These are phyloP conservation scores for Russula lepida DNA, from an alignment of 768 basidiomycete species.

Conservation along the genomic window DNA sequence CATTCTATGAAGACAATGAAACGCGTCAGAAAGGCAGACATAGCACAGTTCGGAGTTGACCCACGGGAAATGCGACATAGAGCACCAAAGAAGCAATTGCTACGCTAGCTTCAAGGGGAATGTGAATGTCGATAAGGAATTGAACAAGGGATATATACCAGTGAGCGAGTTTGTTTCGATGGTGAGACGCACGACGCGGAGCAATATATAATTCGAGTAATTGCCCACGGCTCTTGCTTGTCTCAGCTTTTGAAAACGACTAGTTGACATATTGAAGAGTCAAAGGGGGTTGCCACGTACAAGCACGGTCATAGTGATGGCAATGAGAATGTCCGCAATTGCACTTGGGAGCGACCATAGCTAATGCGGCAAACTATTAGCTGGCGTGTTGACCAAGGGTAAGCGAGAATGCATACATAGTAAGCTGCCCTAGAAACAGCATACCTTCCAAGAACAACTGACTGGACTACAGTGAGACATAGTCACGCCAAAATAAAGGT, in stretches of 20 bases:
- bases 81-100: slow-evolving; percentile 8
- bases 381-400: background rate
- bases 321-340: slow-evolving; percentile 11
- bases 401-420: background rate
- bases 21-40: background rate
- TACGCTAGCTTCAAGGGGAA: background rate
- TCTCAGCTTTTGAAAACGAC: background rate
- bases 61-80: slow-evolving; percentile 11
- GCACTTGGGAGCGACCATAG: slow-evolving; percentile 9
- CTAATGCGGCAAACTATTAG: background rate
- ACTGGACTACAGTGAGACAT: background rate
- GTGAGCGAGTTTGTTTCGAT: slow-evolving; percentile 25
- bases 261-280: background rate
- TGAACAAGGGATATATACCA: background rate
- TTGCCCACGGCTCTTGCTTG: background rate
- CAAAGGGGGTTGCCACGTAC: background rate
- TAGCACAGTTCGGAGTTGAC: background rate
- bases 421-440: background rate
- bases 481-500: background rate
- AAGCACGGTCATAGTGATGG: slow-evolving; percentile 7
- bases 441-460: background rate
- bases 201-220: slow-evolving; percentile 10
- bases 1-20: background rate
- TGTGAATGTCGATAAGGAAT: background rate
- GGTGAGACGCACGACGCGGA: slow-evolving; percentile 23